Evolutionary conservation across 2,329 filamentous ascomycete species (phyloP), one percentile per base, ranked within the genome.

Genomic region (Phoma sp.): DNA sequence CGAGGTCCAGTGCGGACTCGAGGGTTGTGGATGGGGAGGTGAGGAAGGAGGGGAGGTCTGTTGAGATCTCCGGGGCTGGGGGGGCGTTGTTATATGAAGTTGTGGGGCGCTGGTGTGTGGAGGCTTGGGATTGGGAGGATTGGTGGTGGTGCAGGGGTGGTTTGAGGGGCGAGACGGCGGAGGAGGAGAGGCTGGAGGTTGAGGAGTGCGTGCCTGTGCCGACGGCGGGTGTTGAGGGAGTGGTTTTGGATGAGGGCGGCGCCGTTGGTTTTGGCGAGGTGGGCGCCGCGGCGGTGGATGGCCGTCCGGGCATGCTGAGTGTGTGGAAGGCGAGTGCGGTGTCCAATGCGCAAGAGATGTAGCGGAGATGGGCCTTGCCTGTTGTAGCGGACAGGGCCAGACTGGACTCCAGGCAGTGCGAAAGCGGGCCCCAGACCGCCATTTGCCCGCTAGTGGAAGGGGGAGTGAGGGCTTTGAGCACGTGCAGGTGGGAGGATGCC

Each of bases 401-500:
- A 1, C 55, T 48, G 39, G 61, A 55, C 44, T 66, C 62, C 1
- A 71, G 53, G 42, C 63, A 66, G 11, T 38, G 44, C 0, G 60
- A 49, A 1, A 71, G 48, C 1, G 53, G 36, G 11, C 59, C 45
- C 69, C 69, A 71, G 39, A 69, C 52, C 7, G 22, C 37, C 18
- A 47, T 43, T 4, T 35, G 42, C 13, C 57, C 47, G 38, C 54
- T 50, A 11, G 55, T 32, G 11, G 38, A 5, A 0, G 52, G 42
- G 7, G 55, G 44, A 4, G 24, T 30, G 7, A 66, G 61, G 0
- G 64, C 65, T 47, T 70, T 72, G 2, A 70, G 61, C 0, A 49
- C 36, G 52, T 55, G 60, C 5, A 72, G 62, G 42, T 63, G 57
- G 7, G 66, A 56, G 14, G 64, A 62, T 4, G 67, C 62, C 68